phyloP scores from a whole-genome alignment of 73 alveolate genomes.

The Symbiodinium pilosum region DNA sequence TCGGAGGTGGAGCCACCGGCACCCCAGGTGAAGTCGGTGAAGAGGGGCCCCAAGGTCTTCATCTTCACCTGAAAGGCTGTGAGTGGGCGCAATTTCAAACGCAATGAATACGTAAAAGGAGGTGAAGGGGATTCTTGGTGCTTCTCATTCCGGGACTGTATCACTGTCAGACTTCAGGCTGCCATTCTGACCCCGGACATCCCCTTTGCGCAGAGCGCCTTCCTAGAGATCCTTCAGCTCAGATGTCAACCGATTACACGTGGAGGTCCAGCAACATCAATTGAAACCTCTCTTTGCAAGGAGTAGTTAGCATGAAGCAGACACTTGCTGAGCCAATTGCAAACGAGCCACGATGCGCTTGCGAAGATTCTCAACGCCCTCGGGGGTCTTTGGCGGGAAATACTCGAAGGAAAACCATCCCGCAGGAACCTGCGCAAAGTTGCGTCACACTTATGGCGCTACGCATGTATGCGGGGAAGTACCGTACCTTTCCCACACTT shows the following conservation, averaged over 20 bases:
- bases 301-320: neutral
- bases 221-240: no score
- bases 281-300: no score
- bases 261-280: no score
- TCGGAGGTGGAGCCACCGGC: slow-evolving; percentile 98
- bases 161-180: no score
- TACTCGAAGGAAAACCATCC: slow-evolving; percentile 97
- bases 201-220: no score
- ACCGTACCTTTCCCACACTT: neutral
- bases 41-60: slow-evolving; percentile 96
- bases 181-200: no score
- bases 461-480: no score
- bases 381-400: slow-evolving; percentile 98
- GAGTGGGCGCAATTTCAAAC: neutral
- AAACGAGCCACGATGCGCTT: slow-evolving; percentile 31
- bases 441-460: no score
- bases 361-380: slow-evolving; percentile 96
- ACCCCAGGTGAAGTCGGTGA: slow-evolving; percentile 98
- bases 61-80: neutral
- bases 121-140: no score
- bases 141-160: no score
- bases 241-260: no score
- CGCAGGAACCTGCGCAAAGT: neutral
- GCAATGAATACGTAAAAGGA: no score
- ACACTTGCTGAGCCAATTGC: neutral